Evolutionary conservation across 139 green algal genomes (phyloP), one percentile per base, ranked within the genome.

Genomic region (Closterium sp.): DNA sequence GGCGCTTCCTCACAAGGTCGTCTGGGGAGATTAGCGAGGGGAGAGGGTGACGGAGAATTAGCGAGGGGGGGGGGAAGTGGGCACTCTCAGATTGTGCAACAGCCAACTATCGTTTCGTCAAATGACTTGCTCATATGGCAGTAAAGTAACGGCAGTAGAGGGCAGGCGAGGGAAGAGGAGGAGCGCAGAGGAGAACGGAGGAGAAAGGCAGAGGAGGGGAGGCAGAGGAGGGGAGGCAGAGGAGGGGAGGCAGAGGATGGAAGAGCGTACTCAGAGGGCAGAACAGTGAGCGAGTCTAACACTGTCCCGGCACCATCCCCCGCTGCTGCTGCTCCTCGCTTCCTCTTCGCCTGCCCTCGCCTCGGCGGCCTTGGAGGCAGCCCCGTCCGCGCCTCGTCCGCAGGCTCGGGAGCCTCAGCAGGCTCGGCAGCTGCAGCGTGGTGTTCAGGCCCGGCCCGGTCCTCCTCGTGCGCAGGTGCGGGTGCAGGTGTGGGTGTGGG

Each of bases 1-100:
- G 42, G 70, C 89, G 89, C 50, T 62, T 34, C 19, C 89, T n/a
- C 24, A 31, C 19, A 9, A 91, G 88, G 70, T 91, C 89, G 89
- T 62, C 42, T 13, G 42, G 42, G 42, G 42, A 62, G 42, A 62
- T 62, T 62, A 62, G 42, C 42, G 38, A 62, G 42, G 5, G 7
- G 42, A 7, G 42, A 50, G 38, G 38, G 38, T 7, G 38, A 50
- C 7, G 38, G 38, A 1, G 7, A 50, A 50, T 7, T 3, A 38
- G 32, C 2, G 32, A 38, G 32, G 2, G 38, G 38, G 38, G 7
- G 7, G 7, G 38, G 38, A 5, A 62, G n/a, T n/a, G n/a, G n/a
- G n/a, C n/a, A n/a, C n/a, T n/a, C n/a, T n/a, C n/a, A n/a, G n/a
- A n/a, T n/a, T n/a, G n/a, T n/a, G n/a, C n/a, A n/a, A n/a, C n/a